These are phyloP conservation scores for Phytopythium helicoides DNA, from an alignment of 352 stramenopile genomes.

Conservation along the genomic window DNA sequence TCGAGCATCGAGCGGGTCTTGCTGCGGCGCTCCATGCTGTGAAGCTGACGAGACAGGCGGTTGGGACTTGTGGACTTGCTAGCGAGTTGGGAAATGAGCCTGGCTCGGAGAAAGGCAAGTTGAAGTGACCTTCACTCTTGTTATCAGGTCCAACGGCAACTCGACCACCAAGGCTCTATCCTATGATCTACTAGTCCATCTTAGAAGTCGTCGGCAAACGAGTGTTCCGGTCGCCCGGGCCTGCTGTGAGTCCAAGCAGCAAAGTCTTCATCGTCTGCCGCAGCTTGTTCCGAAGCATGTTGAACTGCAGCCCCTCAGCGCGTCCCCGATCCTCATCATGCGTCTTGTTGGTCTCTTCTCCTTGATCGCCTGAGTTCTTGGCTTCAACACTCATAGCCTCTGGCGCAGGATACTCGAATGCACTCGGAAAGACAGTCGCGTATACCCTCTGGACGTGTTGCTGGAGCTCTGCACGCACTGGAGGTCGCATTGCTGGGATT, in stretches of 20 bases:
- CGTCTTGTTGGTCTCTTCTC: slow-evolving; percentile 11
- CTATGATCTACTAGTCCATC: slow-evolving; percentile 15
- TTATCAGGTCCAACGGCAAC: too few species aligned
- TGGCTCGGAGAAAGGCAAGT: too few species aligned
- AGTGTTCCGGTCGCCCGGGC: background rate
- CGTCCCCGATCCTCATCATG: slow-evolving; percentile 29
- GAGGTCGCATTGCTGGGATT: slow-evolving; percentile 10
- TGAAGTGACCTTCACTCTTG: background rate
- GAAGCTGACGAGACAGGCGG: too few species aligned
- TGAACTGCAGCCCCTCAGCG: slow-evolving; percentile 32
- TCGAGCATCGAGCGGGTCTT: too few species aligned
- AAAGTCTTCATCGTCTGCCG: slow-evolving; percentile 36
- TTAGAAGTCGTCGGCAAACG: slow-evolving; percentile 21
- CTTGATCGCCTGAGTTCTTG: background rate
- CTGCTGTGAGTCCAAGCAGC: slow-evolving; percentile 17
- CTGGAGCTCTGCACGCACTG: slow-evolving; percentile 24
- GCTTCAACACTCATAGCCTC: background rate
- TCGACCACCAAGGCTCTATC: too few species aligned
- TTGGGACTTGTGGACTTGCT: too few species aligned
- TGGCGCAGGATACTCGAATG: slow-evolving; percentile 31
- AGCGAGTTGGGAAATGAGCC: too few species aligned
- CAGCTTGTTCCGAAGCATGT: slow-evolving; percentile 33
- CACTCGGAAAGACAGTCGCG: slow-evolving; percentile 10
- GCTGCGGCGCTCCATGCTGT: too few species aligned
- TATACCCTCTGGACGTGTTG: slow-evolving; percentile 32